Evolutionary conservation across 768 basidiomycete genomes (phyloP).

Genomic region (Gymnopilus junonius): DNA sequence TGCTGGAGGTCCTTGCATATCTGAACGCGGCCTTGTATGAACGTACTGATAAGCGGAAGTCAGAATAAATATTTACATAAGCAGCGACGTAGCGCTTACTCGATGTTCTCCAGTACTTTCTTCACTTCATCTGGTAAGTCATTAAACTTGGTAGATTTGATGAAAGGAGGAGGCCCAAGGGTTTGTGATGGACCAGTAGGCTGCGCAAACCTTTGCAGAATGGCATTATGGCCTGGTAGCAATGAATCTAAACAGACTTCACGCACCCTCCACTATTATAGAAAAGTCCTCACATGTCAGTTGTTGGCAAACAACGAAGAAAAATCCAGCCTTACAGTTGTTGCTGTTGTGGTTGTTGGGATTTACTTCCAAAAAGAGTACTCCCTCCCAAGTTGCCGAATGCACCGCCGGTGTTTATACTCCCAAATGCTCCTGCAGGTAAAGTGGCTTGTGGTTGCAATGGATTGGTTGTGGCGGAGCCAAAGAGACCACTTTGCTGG

Average conservation of each 20-base stretch:
- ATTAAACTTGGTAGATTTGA: slow-evolving; percentile 77
- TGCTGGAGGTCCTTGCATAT: slow-evolving; percentile 81
- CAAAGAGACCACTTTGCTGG: slow-evolving; percentile 28
- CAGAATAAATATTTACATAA: background rate
- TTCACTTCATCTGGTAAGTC: slow-evolving; percentile 76
- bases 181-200: slow-evolving; percentile 11
- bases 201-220: slow-evolving; percentile 17
- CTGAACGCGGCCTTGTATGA: slow-evolving; percentile 79
- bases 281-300: background rate
- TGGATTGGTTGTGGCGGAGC: slow-evolving; percentile 26
- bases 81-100: slow-evolving; percentile 48
- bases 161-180: slow-evolving; percentile 44
- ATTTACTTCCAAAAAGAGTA: slow-evolving; percentile 35
- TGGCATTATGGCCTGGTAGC: background rate
- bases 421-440: slow-evolving; percentile 32
- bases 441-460: slow-evolving; percentile 37
- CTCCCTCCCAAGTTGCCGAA: slow-evolving; percentile 24
- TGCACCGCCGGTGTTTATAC: slow-evolving; percentile 15
- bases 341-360: slow-evolving; percentile 36
- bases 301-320: background rate
- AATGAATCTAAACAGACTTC: background rate
- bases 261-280: slow-evolving; percentile 23
- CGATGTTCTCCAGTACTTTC: slow-evolving; percentile 67
- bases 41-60: slow-evolving; percentile 44
- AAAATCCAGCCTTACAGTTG: slow-evolving; percentile 9